phyloP scores from a whole-genome alignment of 106 monocot genomes.

The Allium fistulosum region DNA sequence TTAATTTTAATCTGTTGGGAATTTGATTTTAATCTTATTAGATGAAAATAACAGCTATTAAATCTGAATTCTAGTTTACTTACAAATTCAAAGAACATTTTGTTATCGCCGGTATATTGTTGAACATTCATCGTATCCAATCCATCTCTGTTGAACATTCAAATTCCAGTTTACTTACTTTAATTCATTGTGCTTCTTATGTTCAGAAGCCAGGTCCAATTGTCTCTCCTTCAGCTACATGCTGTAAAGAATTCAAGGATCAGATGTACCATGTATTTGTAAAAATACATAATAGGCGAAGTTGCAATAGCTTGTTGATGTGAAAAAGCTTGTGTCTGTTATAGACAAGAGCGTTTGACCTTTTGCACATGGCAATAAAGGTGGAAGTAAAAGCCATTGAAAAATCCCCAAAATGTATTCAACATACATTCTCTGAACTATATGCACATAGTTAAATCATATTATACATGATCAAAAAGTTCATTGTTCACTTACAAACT shows the following conservation, averaged over 20 bases:
- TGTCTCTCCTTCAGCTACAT: not conserved
- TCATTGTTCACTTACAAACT: no score
- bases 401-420: no score
- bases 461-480: no score
- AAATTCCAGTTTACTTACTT: conserved; percentile 8
- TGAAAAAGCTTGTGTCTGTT: conserved; percentile 3
- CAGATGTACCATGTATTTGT: not conserved
- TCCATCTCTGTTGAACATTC: no score
- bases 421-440: no score
- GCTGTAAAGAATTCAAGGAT: conserved; percentile 3
- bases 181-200: not conserved
- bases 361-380: conserved; percentile 3
- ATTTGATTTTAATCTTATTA: not conserved
- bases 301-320: not conserved
- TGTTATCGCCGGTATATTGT: no score
- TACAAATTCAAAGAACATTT: no score
- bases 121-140: no score
- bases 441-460: no score
- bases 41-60: not conserved
- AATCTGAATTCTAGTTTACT: no score
- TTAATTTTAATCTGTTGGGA: not conserved
- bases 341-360: not conserved
- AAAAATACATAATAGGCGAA: not conserved
- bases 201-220: not conserved
- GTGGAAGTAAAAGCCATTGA: not conserved